Base-by-base conservation (phyloP, 1,284 basidiomycete species). In the Taiwanofungus camphoratus region DNA sequence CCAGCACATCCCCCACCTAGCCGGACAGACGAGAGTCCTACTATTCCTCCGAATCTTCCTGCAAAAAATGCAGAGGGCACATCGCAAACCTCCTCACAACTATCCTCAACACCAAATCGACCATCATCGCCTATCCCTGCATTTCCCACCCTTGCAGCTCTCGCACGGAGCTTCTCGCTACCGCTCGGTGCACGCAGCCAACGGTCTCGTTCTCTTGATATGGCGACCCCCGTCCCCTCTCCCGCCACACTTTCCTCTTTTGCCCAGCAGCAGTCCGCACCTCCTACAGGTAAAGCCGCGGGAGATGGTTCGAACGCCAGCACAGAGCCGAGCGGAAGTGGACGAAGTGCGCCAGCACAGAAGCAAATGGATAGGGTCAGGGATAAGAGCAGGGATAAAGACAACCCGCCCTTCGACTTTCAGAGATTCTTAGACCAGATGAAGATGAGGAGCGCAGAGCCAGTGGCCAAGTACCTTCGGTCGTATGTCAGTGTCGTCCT, bases 341-440 rank as follows among this genome's bases (percentile, higher is more conserved):
- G 58, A 15, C 50, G 52, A 7, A 57, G 53, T 32, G 56, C 55
- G 2, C 56, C 57, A 1, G 46, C 49, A 9, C 26, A 16, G 9
- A 12, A 11, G 11, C 18, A 42, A 8, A 13, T 13, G n/a, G 22
- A 42, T 22, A 30, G 22, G 13, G 36, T 39, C 22, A 34, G 36
- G n/a, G 45, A 44, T 6, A 53, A 50, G 38, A 50, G 47, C 9
- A 52, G 52, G 40, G 51, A 52, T 11, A 38, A 38, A 27, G 55
- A 67, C 27, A 63, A 66, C 23, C 68, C 68, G 0, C 67, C 69
- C 19, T 92, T 92, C 52, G 90, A 92, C 61, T 92, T 92, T 58
- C 88, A 90, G 60, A 76, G 70, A 42, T 96, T 97, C 62, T 66
- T 96, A 50, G 89, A 92, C 59, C 92, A 97, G 64, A 88, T 97